Evolutionary conservation across 2,329 filamentous ascomycete genomes (phyloP), one percentile per base, ranked within the genome.

Genomic region (Venturia aucupariae): DNA sequence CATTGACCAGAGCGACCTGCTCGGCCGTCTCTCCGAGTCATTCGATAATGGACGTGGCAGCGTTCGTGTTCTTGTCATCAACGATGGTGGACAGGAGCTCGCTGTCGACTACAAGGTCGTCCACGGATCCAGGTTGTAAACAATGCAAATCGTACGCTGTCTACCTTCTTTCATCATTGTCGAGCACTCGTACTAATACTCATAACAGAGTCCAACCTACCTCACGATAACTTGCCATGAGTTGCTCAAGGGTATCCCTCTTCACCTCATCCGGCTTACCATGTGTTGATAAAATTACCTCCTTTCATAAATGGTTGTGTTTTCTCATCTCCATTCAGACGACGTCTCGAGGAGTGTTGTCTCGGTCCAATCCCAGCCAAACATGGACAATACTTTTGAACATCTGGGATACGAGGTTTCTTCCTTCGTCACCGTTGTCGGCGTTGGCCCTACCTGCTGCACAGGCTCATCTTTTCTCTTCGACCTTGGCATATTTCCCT

Each of bases 71-170:
- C 87, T 97, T 68, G 94, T 99, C 78, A 92, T 99, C 80, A 91
- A 87, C 78, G 94, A 99, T 79, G 84, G 88, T 73, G 92, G 92
- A 72, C 87, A 89, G 73, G 94, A 99, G 86, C 87, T 99, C 75
- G 92, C 90, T 72, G 94, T 99, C 71, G 94, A 99, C 86, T 94
- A 95, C 87, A 97, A 97, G 90, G 90, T 96, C 75, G 90, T 97
- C 76, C 94, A 99, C 82, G 85, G 84, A 70, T 86, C 83, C 69
- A 81, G 84, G 72, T 78, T 87, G 79, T 87, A 86, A 72, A 70
- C 46, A 60, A 44, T 32, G 27, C 59, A 27, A 42, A 60, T 27
- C 3, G 35, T 60, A 42, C 2, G 59, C 27, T 17, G 38, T 15
- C 54, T 11, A 46, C 42, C n/a, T 3, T 27, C 5, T 27, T 0